phyloP scores from a whole-genome alignment of 2,329 filamentous ascomycete species.

The Xylaria arbuscula region DNA sequence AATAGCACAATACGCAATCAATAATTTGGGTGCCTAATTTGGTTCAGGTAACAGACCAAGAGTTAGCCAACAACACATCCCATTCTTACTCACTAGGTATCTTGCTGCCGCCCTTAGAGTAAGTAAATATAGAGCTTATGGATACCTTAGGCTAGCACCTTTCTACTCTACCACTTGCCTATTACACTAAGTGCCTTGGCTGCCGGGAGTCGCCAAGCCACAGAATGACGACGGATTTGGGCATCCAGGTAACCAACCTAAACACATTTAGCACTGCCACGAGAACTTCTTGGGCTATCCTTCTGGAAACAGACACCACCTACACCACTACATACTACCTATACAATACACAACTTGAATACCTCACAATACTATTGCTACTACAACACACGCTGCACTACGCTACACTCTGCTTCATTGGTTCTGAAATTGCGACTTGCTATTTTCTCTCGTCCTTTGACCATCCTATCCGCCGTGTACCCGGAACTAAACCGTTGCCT shows the following conservation, averaged over 20 bases:
- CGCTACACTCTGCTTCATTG: neutral
- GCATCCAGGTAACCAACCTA: constrained; percentile 23
- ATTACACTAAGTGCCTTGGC: neutral
- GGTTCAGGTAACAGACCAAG: neutral
- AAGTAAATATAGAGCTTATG: neutral
- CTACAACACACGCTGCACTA: neutral
- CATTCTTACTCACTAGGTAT: neutral
- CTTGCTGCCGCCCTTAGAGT: neutral
- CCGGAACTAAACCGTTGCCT: constrained; percentile 3
- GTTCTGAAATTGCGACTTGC: too few relatives aligned
- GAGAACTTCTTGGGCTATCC: constrained; percentile 32
- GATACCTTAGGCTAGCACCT: neutral
- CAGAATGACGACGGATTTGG: constrained; percentile 32
- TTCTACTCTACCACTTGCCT: neutral
- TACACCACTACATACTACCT: neutral
- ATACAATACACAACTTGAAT: too few relatives aligned
- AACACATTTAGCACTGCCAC: constrained; percentile 40
- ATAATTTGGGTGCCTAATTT: neutral
- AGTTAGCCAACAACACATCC: too few relatives aligned
- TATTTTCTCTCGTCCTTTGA: neutral
- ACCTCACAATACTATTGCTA: neutral
- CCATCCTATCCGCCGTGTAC: neutral
- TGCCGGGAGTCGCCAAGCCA: constrained; percentile 34
- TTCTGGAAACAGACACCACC: neutral
- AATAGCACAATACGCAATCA: neutral